Conservation (phyloP, 257 asterid genomes). For the Forsythia viridissima region DNA sequence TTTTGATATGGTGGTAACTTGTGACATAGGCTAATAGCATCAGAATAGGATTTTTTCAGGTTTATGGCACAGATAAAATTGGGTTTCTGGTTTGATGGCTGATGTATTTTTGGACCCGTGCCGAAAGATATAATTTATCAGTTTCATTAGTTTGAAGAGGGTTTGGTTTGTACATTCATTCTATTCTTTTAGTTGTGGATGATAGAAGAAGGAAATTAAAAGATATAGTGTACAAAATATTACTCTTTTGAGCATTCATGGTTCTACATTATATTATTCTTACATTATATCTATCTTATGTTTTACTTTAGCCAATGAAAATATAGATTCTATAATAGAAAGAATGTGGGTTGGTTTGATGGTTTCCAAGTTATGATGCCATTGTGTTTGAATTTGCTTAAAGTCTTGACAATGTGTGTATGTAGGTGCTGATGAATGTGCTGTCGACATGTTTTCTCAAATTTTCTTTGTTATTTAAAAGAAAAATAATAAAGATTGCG, state of each 20-base stretch:
- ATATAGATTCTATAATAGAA: too few species aligned
- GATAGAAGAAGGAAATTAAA: background rate
- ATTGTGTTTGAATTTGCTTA: too few species aligned
- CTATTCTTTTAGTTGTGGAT: background rate
- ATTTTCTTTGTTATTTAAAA: too few species aligned
- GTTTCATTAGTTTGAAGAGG: background rate
- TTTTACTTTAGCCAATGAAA: too few species aligned
- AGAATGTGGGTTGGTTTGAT: too few species aligned
- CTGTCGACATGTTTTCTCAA: too few species aligned
- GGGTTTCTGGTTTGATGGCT: background rate
- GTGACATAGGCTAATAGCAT: background rate
- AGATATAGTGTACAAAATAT: background rate
- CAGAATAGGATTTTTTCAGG: background rate
- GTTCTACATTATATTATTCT: background rate
- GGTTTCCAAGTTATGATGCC: too few species aligned
- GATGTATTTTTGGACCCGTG: background rate
- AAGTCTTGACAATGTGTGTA: too few species aligned
- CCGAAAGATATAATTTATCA: too few species aligned
- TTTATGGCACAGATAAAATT: background rate
- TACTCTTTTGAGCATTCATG: background rate
- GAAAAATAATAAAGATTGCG: too few species aligned
- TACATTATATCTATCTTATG: too few species aligned
- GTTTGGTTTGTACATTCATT: background rate
- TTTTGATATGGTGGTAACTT: background rate
- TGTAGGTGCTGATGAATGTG: too few species aligned